Conservation (phyloP, 352 stramenopile genomes). For the Phytophthora sp. region DNA sequence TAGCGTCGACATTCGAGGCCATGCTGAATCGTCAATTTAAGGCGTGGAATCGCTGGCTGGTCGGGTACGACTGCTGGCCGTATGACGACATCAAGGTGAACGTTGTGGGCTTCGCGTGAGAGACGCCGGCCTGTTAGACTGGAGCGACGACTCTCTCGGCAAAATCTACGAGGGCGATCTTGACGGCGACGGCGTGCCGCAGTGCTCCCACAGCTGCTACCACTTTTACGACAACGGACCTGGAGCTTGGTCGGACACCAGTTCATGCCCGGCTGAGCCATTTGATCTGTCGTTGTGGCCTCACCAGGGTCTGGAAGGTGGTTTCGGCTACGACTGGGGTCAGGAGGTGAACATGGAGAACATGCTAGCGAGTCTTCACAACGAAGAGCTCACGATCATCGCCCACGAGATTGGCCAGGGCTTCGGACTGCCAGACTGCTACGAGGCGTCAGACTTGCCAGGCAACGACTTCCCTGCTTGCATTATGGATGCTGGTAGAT, state of each 20-base stretch:
- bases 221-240: slow-evolving; percentile 19
- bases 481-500: slow-evolving; percentile 5
- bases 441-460: slow-evolving; percentile 5
- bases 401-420: slow-evolving; percentile 33
- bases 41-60: slow-evolving; percentile 46
- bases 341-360: slow-evolving; percentile 26
- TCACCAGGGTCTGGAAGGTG: slow-evolving; percentile 20
- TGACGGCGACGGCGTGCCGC: slow-evolving; percentile 23
- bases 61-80: slow-evolving; percentile 18
- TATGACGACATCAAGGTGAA: slow-evolving; percentile 18
- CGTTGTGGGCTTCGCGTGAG: slow-evolving; percentile 5
- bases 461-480: neutral
- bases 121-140: slow-evolving; percentile 24
- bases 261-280: slow-evolving; percentile 16
- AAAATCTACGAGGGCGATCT: slow-evolving; percentile 32
- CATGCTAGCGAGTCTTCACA: slow-evolving; percentile 23
- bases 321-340: slow-evolving; percentile 10
- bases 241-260: slow-evolving; percentile 21
- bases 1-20: slow-evolving; percentile 36
- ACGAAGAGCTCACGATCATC: slow-evolving; percentile 25
- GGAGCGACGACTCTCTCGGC: slow-evolving; percentile 33
- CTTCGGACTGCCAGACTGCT: slow-evolving; percentile 20
- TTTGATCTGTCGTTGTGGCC: slow-evolving; percentile 39
- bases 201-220: slow-evolving; percentile 33
- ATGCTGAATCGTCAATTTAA: slow-evolving; percentile 41